Conservation (phyloP, 495 filamentous ascomycete genomes). For the Trichoderma parareesei region DNA sequence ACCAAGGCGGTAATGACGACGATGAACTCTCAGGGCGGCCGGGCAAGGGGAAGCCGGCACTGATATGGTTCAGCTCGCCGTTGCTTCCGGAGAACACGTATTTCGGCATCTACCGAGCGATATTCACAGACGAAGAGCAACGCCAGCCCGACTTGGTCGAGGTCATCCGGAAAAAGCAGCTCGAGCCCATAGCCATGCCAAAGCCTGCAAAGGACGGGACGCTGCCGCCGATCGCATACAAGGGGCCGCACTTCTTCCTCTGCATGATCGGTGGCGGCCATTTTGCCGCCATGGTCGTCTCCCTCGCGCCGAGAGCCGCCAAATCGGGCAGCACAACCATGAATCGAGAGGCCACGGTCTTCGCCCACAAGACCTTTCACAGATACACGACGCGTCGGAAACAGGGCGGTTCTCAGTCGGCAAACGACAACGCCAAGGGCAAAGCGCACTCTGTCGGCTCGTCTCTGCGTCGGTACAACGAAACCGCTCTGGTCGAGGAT, state of each 20-base stretch:
- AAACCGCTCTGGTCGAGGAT: conserved; percentile 76
- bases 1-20: conserved; percentile 36
- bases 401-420: conserved; percentile 89
- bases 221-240: conserved; percentile 39
- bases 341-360: conserved; percentile 71
- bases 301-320: conserved; percentile 68
- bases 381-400: conserved; percentile 93
- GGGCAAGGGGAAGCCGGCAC: conserved; percentile 58
- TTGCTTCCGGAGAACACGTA: conserved; percentile 67
- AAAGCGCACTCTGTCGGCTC: conserved; percentile 91
- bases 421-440: conserved; percentile 85
- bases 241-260: conserved; percentile 77
- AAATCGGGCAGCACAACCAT: conserved; percentile 52
- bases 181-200: conserved; percentile 52
- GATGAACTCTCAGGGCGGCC: conserved; percentile 32
- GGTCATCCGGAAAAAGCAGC: conserved; percentile 63
- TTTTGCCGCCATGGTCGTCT: conserved; percentile 93
- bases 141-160: conserved; percentile 58
- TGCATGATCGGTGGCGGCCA: conserved; percentile 99
- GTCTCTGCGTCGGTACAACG: conserved; percentile 84
- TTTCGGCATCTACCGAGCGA: conserved; percentile 74
- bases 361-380: conserved; percentile 97
- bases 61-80: conserved; percentile 79
- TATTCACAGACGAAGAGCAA: conserved; percentile 69
- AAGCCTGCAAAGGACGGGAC: conserved; percentile 42